Percentiles rank a stretch among this genome's conserved stretches.
These are phyloP conservation scores for Metschnikowia cubensis DNA, from an alignment of 805 yeast genomes.

Conservation along the genomic window DNA sequence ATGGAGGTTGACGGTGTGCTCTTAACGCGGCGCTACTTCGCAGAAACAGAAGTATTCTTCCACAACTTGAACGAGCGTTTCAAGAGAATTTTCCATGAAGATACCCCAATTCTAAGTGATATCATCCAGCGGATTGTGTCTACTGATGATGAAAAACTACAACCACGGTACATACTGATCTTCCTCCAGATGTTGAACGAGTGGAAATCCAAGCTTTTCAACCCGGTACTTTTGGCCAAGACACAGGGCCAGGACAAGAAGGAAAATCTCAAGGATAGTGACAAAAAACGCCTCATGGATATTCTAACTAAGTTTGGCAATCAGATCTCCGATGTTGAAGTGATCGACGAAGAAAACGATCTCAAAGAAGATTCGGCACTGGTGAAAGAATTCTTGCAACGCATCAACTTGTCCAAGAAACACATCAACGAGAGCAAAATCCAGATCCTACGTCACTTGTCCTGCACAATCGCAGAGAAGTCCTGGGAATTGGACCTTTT, in stretches of 20 bases:
- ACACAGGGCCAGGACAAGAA: slow-evolving; percentile 5
- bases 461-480: slow-evolving; percentile 11
- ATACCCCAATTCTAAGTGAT: slow-evolving; percentile 9
- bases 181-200: slow-evolving; percentile 23
- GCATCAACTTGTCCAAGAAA: slow-evolving; percentile 9
- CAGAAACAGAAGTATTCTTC: slow-evolving; percentile 26
- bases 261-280: slow-evolving; percentile 20
- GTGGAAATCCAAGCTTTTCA: slow-evolving; percentile 24
- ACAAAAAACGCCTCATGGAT: slow-evolving; percentile 31
- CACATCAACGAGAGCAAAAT: slow-evolving; percentile 24
- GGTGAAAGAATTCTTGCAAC: slow-evolving; percentile 15
- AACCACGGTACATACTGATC: slow-evolving; percentile 17
- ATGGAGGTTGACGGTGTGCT: slow-evolving; percentile 21
- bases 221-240: slow-evolving; percentile 15
- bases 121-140: slow-evolving; percentile 12
- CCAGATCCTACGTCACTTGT: slow-evolving; percentile 22
- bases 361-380: slow-evolving; percentile 7
- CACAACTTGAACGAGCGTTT: slow-evolving; percentile 19
- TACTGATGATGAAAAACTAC: neutral
- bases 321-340: slow-evolving; percentile 8
- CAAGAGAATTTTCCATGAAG: neutral
- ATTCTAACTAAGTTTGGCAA: slow-evolving; percentile 33
- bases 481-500: slow-evolving; percentile 22
- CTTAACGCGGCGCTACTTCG: slow-evolving; percentile 23
- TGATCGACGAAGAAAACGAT: slow-evolving; percentile 2